These are phyloP conservation scores for Chiua virens DNA, from an alignment of 768 basidiomycete genomes.

Conservation along the genomic window DNA sequence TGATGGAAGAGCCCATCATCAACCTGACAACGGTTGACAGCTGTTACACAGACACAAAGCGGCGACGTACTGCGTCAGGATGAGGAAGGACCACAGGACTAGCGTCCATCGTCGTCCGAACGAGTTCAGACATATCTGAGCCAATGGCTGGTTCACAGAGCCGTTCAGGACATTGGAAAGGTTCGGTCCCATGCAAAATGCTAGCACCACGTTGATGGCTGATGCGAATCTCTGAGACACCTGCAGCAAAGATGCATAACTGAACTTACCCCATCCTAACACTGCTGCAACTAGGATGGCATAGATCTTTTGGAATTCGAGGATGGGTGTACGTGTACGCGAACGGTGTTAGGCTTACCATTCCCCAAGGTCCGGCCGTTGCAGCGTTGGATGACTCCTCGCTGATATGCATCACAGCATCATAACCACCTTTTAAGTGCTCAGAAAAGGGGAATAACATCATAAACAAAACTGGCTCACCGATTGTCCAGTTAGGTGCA, in stretches of 20 bases:
- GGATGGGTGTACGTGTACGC: background rate
- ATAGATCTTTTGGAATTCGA: conserved; percentile 12
- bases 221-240: background rate
- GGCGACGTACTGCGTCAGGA: conserved; percentile 42
- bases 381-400: conserved; percentile 56
- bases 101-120: conserved; percentile 43
- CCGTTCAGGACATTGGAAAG: conserved; percentile 36
- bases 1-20: conserved; percentile 43
- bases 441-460: background rate
- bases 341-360: conserved; percentile 32
- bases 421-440: conserved; percentile 39
- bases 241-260: background rate
- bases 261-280: conserved; percentile 41
- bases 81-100: conserved; percentile 52
- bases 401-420: conserved; percentile 50
- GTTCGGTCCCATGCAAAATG: conserved; percentile 58
- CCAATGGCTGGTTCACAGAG: conserved; percentile 40
- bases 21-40: conserved; percentile 24
- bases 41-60: too few species aligned
- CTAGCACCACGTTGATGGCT: conserved; percentile 50
- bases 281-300: conserved; percentile 45
- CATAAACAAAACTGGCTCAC: too few species aligned
- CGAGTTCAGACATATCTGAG: conserved; percentile 38
- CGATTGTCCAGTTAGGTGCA: conserved; percentile 46
- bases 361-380: conserved; percentile 55